These are phyloP conservation scores for thale cress (Arabidopsis thaliana) DNA, from an alignment of 345 rosid genomes.

Conservation along the genomic window DNA sequence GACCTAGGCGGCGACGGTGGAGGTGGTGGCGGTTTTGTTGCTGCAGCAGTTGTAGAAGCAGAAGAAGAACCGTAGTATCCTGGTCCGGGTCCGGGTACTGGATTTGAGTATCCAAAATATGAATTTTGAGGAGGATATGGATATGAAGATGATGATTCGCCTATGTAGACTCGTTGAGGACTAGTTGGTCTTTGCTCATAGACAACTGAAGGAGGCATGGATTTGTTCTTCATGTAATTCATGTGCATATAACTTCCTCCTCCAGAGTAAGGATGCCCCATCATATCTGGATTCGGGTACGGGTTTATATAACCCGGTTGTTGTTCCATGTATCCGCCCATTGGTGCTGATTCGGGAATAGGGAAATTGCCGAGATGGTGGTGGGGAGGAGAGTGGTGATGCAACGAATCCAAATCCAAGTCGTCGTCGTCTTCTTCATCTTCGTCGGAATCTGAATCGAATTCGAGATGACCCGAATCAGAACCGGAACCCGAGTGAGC, in stretches of 20 bases:
- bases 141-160: constrained; percentile 71
- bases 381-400: constrained; percentile 63
- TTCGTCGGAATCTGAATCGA: constrained; percentile 53
- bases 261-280: constrained; percentile 20
- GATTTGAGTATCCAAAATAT: constrained; percentile 49
- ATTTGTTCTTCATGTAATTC: constrained; percentile 83
- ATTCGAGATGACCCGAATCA: constrained; percentile 67
- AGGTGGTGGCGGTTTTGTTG: constrained; percentile 72
- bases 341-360: constrained; percentile 28
- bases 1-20: constrained; percentile 81
- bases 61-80: constrained; percentile 48
- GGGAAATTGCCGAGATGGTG: constrained; percentile 37
- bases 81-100: constrained; percentile 42
- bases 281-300: constrained; percentile 45
- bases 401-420: constrained; percentile 44
- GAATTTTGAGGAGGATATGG: constrained; percentile 41
- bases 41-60: constrained; percentile 25
- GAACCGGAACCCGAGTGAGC: constrained; percentile 70
- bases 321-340: constrained; percentile 42
- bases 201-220: constrained; percentile 64
- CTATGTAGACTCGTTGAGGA: constrained; percentile 58
- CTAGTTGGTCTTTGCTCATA: constrained; percentile 67
- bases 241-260: constrained; percentile 64
- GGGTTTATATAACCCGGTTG: constrained; percentile 41
- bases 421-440: constrained; percentile 57